These are phyloP conservation scores for Dictyostelium firmibasis DNA, from an alignment of 78 protist species.

Conservation along the genomic window DNA sequence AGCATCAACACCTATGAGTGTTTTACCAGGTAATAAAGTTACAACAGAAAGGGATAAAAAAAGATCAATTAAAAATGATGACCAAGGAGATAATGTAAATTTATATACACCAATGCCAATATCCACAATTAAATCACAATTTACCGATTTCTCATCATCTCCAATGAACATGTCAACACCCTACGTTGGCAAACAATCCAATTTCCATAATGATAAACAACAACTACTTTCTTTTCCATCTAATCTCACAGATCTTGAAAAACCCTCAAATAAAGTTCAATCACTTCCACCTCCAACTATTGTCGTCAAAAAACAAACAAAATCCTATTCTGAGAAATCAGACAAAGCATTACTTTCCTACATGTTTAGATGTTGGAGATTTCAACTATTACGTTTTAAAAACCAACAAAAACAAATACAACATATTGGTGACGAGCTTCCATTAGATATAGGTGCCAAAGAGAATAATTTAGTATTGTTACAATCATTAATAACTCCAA, in stretches of 20 bases:
- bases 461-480: background rate
- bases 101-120: background rate
- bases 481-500: background rate
- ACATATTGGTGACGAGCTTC: background rate
- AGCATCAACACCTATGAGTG: slow-evolving; percentile 16
- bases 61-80: background rate
- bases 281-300: background rate
- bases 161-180: slow-evolving; percentile 12
- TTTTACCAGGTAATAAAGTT: background rate
- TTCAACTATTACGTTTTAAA: background rate
- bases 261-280: background rate
- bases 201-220: background rate
- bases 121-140: background rate
- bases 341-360: background rate
- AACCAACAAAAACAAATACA: slow-evolving; percentile 8
- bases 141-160: background rate
- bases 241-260: background rate
- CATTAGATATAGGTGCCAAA: background rate
- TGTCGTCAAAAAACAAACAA: background rate
- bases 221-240: background rate
- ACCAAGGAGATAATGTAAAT: background rate
- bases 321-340: slow-evolving; percentile 37
- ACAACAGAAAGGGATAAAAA: background rate
- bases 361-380: slow-evolving; percentile 45
- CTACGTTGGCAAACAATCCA: background rate